Evolutionary conservation across 1,139 yeast species (phyloP).

Genomic region (Wickerhamomyces sp.): DNA sequence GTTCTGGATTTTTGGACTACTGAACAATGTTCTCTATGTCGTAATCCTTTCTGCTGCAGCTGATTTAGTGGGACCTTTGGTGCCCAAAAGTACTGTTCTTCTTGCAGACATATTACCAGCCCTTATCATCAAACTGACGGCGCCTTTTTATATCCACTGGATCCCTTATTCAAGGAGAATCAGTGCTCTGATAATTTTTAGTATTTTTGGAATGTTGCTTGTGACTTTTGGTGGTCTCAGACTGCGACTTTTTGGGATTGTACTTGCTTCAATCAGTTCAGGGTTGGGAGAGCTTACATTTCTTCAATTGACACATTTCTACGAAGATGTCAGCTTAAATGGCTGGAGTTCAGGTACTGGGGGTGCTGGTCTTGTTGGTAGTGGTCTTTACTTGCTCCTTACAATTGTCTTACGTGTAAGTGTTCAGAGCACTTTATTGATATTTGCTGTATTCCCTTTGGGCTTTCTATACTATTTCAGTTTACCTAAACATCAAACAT

Average conservation of each 20-base stretch:
- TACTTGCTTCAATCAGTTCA: constrained; percentile 76
- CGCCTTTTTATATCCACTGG: constrained; percentile 76
- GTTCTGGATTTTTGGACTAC: constrained; percentile 81
- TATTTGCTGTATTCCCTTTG: constrained; percentile 46
- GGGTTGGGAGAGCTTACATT: constrained; percentile 92
- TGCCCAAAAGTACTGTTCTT: constrained; percentile 83
- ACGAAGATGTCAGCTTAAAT: constrained; percentile 54
- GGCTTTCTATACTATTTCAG: constrained; percentile 40
- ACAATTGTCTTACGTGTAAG: constrained; percentile 51
- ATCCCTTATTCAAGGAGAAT: constrained; percentile 59
- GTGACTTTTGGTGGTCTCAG: constrained; percentile 42
- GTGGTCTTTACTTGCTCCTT: constrained; percentile 49
- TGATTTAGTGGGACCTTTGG: constrained; percentile 77
- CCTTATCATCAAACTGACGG: constrained; percentile 59
- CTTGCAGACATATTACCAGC: constrained; percentile 88
- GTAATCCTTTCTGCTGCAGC: constrained; percentile 89
- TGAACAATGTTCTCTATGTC: constrained; percentile 87
- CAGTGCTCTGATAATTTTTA: constrained; percentile 48
- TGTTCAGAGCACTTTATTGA: constrained; percentile 39
- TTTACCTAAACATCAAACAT: constrained; percentile 12
- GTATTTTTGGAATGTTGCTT: constrained; percentile 72
- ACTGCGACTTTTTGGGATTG: constrained; percentile 61
- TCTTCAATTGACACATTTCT: constrained; percentile 75
- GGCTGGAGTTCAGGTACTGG: constrained; percentile 97
- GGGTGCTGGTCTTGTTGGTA: constrained; percentile 86